Percentiles rank a stretch among this genome's conserved stretches.
These are phyloP conservation scores for Diaporthe destruens DNA, from an alignment of 2,329 filamentous ascomycete genomes.

Conservation along the genomic window DNA sequence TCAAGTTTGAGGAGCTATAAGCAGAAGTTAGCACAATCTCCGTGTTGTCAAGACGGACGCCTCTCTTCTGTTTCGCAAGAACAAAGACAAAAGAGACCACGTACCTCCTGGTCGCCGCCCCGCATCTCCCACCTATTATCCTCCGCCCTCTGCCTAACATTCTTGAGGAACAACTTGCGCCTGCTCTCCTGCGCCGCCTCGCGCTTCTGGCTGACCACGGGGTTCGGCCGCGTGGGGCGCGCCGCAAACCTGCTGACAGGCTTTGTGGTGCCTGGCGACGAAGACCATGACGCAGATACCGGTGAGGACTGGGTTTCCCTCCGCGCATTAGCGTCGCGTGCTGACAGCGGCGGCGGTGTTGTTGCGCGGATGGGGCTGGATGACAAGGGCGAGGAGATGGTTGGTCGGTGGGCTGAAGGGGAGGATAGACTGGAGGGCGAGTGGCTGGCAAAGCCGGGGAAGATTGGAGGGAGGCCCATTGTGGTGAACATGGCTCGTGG, in stretches of 20 bases:
- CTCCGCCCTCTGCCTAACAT: constrained; percentile 70
- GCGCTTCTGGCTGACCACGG: constrained; percentile 66
- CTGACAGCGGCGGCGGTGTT: constrained; percentile 58
- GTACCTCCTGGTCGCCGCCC: constrained; percentile 72
- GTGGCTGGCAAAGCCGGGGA: constrained; percentile 48
- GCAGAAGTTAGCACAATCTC: not conserved
- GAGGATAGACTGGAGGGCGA: constrained; percentile 6
- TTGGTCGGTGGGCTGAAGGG: constrained; percentile 59
- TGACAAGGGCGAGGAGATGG: constrained; percentile 68
- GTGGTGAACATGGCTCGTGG: constrained; percentile 49
- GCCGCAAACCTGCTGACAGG: constrained; percentile 60
- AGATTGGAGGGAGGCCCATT: constrained; percentile 58
- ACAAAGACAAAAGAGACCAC: constrained; percentile 26
- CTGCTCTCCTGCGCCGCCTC: constrained; percentile 74
- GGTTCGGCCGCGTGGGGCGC: constrained; percentile 72
- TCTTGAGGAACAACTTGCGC: constrained; percentile 77
- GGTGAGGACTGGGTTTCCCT: constrained; percentile 61
- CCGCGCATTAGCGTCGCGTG: constrained; percentile 58
- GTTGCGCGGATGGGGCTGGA: constrained; percentile 67
- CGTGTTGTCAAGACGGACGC: constrained; percentile 48
- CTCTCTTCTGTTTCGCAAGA: constrained; percentile 44
- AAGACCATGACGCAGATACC: constrained; percentile 48
- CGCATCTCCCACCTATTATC: constrained; percentile 71
- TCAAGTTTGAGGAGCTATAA: constrained; percentile 57
- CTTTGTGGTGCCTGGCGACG: not conserved